Evolutionary conservation across 2,329 filamentous ascomycete species (phyloP), one percentile per base, ranked within the genome.

Genomic region (Ophiostoma montium): DNA sequence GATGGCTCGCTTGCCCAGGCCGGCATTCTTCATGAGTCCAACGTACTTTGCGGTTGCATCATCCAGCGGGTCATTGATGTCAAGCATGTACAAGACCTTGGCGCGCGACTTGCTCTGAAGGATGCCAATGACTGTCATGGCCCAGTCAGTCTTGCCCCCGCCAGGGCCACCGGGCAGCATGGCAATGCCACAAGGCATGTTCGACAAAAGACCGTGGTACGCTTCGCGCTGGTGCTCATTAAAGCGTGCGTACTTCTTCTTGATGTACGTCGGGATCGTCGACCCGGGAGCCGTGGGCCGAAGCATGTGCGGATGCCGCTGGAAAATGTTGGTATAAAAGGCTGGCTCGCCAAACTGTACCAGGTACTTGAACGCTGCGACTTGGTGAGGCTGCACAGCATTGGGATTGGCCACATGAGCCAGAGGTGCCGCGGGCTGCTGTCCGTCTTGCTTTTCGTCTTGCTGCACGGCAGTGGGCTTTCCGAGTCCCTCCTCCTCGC

Each of bases 71-170:
- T 68, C 65, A 55, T 72, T 72, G 48, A 72, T 66, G 47, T 72
- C 70, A 1, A 72, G 60, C 0, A 72, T 56, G 45, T 70, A 72
- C 0, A 72, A 57, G 11, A 72, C 62, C 7, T 62, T 68, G 50
- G 53, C 56, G 1, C 43, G 32, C 3, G 57, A 57, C 10, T 54
- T 57, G 18, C 49, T 56, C 39, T 60, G 64, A 13, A 52, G 35
- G 4, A 70, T 56, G 0, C 64, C 65, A 2, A 68, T 60, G 2
- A 70, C 55, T 1, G 67, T 57, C 55, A 71, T 63, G 32, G 66
- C 70, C 66, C 67, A 70, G 33, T 70, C 65, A 0, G 70, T 72
- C 46, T 72, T 72, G 0, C 70, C 70, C 0, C 68, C 64, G 0
- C 70, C 69, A 4, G 70, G 69, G 5, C 70, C 70, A 4, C 70